phyloP scores from a whole-genome alignment of 2,329 filamentous ascomycete species.

The Hymenoscyphus linearis region DNA sequence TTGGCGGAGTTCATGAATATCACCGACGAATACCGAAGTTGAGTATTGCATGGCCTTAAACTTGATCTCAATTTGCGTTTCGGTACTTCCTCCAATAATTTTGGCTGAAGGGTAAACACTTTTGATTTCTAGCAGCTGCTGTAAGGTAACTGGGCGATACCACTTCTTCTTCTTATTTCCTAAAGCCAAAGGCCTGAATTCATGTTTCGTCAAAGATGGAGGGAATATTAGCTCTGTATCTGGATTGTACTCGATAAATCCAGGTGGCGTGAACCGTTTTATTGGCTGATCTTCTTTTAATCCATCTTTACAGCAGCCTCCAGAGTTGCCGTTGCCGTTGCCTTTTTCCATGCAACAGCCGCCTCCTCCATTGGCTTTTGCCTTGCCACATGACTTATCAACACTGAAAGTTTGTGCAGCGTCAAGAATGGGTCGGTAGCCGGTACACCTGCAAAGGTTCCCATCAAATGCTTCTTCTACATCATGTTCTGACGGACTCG shows the following conservation, averaged over 20 bases:
- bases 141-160: constrained; percentile 82
- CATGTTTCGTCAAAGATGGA: constrained; percentile 74
- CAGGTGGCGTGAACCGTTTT: constrained; percentile 74
- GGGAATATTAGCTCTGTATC: constrained; percentile 96
- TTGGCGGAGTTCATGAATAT: constrained; percentile 82
- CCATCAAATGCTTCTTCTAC: constrained; percentile 97
- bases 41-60: constrained; percentile 93
- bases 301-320: constrained; percentile 65
- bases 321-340: constrained; percentile 33
- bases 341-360: constrained; percentile 69
- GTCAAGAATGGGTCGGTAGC: constrained; percentile 89
- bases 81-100: constrained; percentile 91
- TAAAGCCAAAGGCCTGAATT: constrained; percentile 76
- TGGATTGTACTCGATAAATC: constrained; percentile 90
- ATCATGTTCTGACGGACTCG: constrained; percentile 70
- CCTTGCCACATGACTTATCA: constrained; percentile 43
- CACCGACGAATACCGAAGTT: constrained; percentile 85
- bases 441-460: constrained; percentile 90
- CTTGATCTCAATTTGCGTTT: constrained; percentile 97
- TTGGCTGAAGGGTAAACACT: constrained; percentile 78
- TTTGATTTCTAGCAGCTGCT: constrained; percentile 91
- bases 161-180: constrained; percentile 93
- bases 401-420: constrained; percentile 82
- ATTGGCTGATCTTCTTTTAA: constrained; percentile 47
- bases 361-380: constrained; percentile 43